Evolutionary conservation across 352 stramenopile species (phyloP), one percentile per base, ranked within the genome.

Genomic region (Globisporangium parvum): DNA sequence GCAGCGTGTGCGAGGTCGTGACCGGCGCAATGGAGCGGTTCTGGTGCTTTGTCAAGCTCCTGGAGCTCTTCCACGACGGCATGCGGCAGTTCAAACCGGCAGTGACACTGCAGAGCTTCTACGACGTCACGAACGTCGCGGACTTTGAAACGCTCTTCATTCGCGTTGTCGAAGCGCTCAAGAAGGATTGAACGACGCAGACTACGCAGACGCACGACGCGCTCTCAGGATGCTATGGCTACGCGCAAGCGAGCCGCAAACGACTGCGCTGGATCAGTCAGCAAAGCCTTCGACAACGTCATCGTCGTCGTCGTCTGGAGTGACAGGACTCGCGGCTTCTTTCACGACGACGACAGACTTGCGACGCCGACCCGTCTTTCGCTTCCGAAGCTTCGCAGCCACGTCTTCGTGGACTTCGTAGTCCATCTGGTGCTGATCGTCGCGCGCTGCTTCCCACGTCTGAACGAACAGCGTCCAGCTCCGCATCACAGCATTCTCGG

Each of bases 361-460:
- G 51, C 71, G 69, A 0, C 71, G 77, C 17, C 65, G 65, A 44
- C 31, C 31, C 12, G 61, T 69, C 40, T 57, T 33, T 9, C 44
- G 51, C 28, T 66, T 80, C 39, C 60, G 42, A 46, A 53, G 23
- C 11, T 33, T 46, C 24, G 55, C 59, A 1, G 61, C 57, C 18
- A 24, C 39, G 1, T 66, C 63, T 28, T 71, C 67, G 14, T 73
- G 47, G 0, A 70, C 59, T 20, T 88, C 81, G 37, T 90, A 71
- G 59, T 93, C 80, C 55, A 87, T 60, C 42, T 92, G 71, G 37
- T 71, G 73, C 53, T 91, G 74, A 49, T 95, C 85, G 47, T 89
- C 71, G 6, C 70, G 73, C 23, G 74, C 69, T 18, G 70, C 75
- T 17, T 59, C 48, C 64, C 76, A 85, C 10, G 77, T 74, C 49